A percentile compares a stretch with the other conserved stretches of the same genome.
Conservation (phyloP, 1,284 basidiomycete species). For the Meira nashicola region DNA sequence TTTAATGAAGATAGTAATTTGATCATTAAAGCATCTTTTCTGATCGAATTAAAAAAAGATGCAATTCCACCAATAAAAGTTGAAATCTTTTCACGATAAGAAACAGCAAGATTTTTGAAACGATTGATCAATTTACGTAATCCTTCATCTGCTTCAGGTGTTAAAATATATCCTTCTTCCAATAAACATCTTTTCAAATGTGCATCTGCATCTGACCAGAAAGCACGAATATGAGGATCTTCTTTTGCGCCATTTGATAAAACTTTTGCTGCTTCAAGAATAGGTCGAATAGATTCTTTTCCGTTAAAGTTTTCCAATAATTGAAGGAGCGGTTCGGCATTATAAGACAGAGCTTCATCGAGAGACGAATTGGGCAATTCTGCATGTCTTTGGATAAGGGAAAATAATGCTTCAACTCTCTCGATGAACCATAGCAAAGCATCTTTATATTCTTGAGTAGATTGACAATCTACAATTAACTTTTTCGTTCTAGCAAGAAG, state of each 20-base stretch:
- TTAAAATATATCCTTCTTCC: constrained; percentile 15
- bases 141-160: constrained; percentile 12
- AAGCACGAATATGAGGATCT: constrained; percentile 7
- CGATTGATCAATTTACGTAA: constrained; percentile 1
- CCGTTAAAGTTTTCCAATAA: constrained; percentile 20
- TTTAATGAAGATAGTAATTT: neutral
- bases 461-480: constrained; percentile 17
- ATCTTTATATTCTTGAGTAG: constrained; percentile 12
- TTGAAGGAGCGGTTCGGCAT: constrained; percentile 10
- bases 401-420: constrained; percentile 5
- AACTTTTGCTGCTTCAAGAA: constrained; percentile 9
- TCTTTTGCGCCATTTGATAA: constrained; percentile 15
- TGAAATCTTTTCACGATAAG: constrained; percentile 8
- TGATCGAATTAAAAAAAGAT: constrained; percentile 9
- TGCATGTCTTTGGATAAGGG: neutral
- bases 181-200: constrained; percentile 13
- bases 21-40: constrained; percentile 12
- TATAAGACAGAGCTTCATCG: constrained; percentile 5
- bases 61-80: constrained; percentile 2
- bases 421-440: constrained; percentile 18
- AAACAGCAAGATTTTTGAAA: constrained; percentile 8
- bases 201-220: constrained; percentile 15
- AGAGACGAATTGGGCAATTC: constrained; percentile 10
- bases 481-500: constrained; percentile 14
- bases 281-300: constrained; percentile 5